phyloP scores from a whole-genome alignment of 73 alveolate species.

The Paramecium pentaurelia region DNA sequence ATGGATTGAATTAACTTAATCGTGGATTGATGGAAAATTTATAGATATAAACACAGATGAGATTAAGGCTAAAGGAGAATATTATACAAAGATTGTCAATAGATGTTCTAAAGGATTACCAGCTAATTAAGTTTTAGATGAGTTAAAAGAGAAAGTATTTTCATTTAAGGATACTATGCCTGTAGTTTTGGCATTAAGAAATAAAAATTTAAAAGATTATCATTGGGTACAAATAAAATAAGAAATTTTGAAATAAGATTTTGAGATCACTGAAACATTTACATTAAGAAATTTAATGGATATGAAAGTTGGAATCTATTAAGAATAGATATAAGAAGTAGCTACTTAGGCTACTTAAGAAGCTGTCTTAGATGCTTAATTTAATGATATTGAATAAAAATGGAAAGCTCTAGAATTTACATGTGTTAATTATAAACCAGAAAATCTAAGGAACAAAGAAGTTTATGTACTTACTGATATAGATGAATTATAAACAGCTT shows the following conservation, averaged over 20 bases:
- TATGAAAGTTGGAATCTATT: slow-evolving; percentile 69
- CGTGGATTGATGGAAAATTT: slow-evolving; percentile 77
- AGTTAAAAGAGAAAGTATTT: slow-evolving; percentile 71
- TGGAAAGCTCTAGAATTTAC: slow-evolving; percentile 91
- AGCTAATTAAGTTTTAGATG: slow-evolving; percentile 69
- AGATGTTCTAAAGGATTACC: slow-evolving; percentile 68
- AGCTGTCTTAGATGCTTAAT: slow-evolving; percentile 81
- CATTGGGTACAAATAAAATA: slow-evolving; percentile 82
- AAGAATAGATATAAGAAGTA: slow-evolving; percentile 77
- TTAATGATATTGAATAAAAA: slow-evolving; percentile 81
- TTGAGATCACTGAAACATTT: slow-evolving; percentile 70
- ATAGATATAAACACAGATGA: slow-evolving; percentile 80
- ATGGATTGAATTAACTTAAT: slow-evolving; percentile 68
- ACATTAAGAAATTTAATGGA: slow-evolving; percentile 76
- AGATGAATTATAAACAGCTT: slow-evolving; percentile 86
- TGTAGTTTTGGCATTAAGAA: slow-evolving; percentile 81
- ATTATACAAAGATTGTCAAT: slow-evolving; percentile 64
- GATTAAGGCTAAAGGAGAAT: slow-evolving; percentile 73
- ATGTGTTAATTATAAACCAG: slow-evolving; percentile 64
- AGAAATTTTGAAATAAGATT: slow-evolving; percentile 57
- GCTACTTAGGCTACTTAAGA: slow-evolving; percentile 84
- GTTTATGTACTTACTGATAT: slow-evolving; percentile 86
- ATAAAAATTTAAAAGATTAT: slow-evolving; percentile 65
- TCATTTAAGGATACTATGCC: slow-evolving; percentile 86
- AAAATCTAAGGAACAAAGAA: slow-evolving; percentile 81